A percentile compares a stretch with the other conserved stretches of the same genome.
Evolutionary conservation across 1,139 yeast species (phyloP).

Genomic region (Yamadazyma atmosphaerica): DNA sequence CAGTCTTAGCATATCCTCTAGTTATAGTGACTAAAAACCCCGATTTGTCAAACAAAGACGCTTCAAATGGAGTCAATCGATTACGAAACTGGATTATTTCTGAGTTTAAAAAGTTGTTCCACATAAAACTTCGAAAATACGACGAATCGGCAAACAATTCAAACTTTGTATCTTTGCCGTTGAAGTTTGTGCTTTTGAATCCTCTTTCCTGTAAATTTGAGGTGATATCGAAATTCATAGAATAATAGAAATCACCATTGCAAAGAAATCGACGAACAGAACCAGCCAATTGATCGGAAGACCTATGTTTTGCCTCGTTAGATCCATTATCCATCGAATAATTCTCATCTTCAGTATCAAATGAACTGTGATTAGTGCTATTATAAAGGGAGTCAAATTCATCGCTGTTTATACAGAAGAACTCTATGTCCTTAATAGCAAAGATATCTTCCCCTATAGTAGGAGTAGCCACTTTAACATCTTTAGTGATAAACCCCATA

Average conservation of each 20-base stretch:
- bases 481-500: constrained; percentile 57
- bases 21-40: constrained; percentile 60
- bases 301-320: constrained; percentile 5
- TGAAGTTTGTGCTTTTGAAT: constrained; percentile 8
- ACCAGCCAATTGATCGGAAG: constrained; percentile 55
- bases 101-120: constrained; percentile 62
- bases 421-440: constrained; percentile 57
- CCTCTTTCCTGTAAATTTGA: constrained; percentile 61
- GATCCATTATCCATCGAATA: neutral
- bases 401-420: constrained; percentile 60
- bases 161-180: constrained; percentile 14
- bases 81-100: constrained; percentile 62
- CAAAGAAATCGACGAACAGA: constrained; percentile 56
- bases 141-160: constrained; percentile 41
- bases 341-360: constrained; percentile 7
- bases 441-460: constrained; percentile 53
- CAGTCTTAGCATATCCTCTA: constrained; percentile 66
- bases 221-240: constrained; percentile 65
- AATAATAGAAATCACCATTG: constrained; percentile 66
- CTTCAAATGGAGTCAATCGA: constrained; percentile 52
- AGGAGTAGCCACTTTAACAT: constrained; percentile 61
- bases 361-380: constrained; percentile 6
- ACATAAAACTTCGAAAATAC: constrained; percentile 58
- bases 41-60: constrained; percentile 51
- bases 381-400: constrained; percentile 44